phyloP scores from a whole-genome alignment of 179 eudicot genomes.

The Camellia oleifera region DNA sequence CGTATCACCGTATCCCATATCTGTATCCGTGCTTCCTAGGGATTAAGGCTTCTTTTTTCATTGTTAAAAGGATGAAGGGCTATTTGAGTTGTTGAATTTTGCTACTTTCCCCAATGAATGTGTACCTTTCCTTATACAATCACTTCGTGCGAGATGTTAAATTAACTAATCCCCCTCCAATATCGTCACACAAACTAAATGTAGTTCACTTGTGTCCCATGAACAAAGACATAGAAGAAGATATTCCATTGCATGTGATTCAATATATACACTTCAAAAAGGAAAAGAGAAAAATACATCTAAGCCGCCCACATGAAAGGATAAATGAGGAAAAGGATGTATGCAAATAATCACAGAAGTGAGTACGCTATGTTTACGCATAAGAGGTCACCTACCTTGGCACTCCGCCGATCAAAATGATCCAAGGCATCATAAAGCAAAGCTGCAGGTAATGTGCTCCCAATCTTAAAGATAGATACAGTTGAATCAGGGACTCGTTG shows the following conservation, averaged over 20 bases:
- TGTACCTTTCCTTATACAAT: not conserved
- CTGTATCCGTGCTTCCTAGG: no score
- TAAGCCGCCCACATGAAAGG: not conserved
- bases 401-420: conserved; percentile 91
- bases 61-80: not conserved
- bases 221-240: no score
- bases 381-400: conserved; percentile 56
- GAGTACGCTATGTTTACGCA: not conserved
- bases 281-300: not conserved
- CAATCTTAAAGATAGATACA: conserved; percentile 88
- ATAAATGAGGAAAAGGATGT: not conserved
- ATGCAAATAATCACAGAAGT: not conserved
- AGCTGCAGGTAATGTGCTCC: conserved; percentile 95
- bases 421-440: conserved; percentile 96
- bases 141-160: no score
- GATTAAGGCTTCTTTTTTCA: no score
- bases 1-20: no score
- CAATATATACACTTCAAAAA: not conserved
- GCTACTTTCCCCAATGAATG: not conserved
- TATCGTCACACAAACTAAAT: no score
- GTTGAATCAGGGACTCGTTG: conserved; percentile 98
- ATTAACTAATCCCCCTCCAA: no score
- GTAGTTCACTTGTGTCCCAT: no score
- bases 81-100: not conserved
- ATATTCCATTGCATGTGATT: no score